These are phyloP conservation scores for Cutaneotrichosporon sp. DNA, from an alignment of 1,284 basidiomycete species.

Conservation along the genomic window DNA sequence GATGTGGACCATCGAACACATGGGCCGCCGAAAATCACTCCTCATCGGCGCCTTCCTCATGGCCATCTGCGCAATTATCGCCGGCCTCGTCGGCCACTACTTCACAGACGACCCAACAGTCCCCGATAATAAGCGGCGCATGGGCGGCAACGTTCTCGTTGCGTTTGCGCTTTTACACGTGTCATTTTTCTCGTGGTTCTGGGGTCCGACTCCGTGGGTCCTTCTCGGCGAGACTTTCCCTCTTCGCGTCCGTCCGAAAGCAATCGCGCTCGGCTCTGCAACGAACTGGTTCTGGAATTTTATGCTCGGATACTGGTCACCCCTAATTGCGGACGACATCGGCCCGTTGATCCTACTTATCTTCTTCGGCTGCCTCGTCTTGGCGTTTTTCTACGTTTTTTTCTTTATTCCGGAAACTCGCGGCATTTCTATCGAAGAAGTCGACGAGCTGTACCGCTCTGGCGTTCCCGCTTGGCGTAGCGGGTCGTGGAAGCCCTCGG, in stretches of 20 bases:
- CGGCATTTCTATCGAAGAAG: constrained; percentile 68
- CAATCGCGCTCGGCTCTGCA: constrained; percentile 63
- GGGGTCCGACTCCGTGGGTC: constrained; percentile 60
- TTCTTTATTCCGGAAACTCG: constrained; percentile 63
- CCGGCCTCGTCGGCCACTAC: constrained; percentile 66
- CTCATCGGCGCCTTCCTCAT: constrained; percentile 56
- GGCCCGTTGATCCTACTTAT: constrained; percentile 60
- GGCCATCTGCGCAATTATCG: constrained; percentile 48
- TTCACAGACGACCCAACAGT: constrained; percentile 51
- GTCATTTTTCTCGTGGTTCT: constrained; percentile 65
- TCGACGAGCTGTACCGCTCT: constrained; percentile 67
- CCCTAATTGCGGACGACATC: constrained; percentile 58
- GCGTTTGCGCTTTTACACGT: constrained; percentile 72
- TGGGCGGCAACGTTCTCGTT: constrained; percentile 58
- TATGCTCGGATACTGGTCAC: constrained; percentile 53
- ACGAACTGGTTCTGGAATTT: background rate
- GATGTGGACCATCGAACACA: constrained; percentile 38
- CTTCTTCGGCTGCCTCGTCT: constrained; percentile 57
- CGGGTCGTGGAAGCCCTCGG: constrained; percentile 55
- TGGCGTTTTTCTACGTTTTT: constrained; percentile 60
- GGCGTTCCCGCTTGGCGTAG: constrained; percentile 64
- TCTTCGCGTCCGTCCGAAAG: constrained; percentile 67
- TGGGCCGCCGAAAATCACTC: constrained; percentile 36
- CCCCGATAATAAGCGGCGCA: constrained; percentile 47
- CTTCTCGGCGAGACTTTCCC: constrained; percentile 62